Base-by-base conservation (phyloP, 2,329 filamentous ascomycete genomes). In the Cephalotrichum gorgonifer region DNA sequence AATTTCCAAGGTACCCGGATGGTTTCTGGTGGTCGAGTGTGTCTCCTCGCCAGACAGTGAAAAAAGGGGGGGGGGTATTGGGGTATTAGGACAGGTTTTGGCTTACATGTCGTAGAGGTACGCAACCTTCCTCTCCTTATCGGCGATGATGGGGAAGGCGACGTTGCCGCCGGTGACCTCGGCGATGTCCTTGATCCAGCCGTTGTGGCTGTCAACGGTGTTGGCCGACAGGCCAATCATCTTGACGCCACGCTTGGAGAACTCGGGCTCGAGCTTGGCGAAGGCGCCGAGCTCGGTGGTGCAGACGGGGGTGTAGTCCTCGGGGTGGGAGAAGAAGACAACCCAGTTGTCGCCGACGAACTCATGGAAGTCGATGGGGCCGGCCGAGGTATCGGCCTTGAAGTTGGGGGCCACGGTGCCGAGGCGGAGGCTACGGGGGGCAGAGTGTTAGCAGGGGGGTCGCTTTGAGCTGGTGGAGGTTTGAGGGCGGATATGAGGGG, bases 281-380 rank as follows among this genome's bases (percentile, higher is more conserved):
- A 96, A 94, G 52, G 89, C 89, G 54, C 89, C 90, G 54, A 96
- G 84, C 74, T 96, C 90, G 49, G 89, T 96, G 55, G 90, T 96
- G 78, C 90, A 96, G 52, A 95, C 90, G 49, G 90, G 90, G 2
- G 90, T 95, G 76, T 87, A 95, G 70, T 95, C 90, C 67, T 84
- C 85, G 3, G 87, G 87, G 72, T 91, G 87, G 28, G 84, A 88
- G 75, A 93, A 91, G 58, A 93, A 74, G 55, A 93, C 79, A 51
- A 84, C 81, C 87, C 87, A 91, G 61, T 77, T 83, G 73, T 85
- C 75, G 61, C 81, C 83, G 55, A 90, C 78, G 71, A 85, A 90
- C 66, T 88, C 76, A 68, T 90, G 85, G 74, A 91, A 89, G 70
- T 88, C 81, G 60, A 91, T 87, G 55, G 81, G 77, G 59, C 86